Evolutionary conservation across 139 green algal genomes (phyloP), one percentile per base, ranked within the genome.

Genomic region (Picochlorum costavermella): DNA sequence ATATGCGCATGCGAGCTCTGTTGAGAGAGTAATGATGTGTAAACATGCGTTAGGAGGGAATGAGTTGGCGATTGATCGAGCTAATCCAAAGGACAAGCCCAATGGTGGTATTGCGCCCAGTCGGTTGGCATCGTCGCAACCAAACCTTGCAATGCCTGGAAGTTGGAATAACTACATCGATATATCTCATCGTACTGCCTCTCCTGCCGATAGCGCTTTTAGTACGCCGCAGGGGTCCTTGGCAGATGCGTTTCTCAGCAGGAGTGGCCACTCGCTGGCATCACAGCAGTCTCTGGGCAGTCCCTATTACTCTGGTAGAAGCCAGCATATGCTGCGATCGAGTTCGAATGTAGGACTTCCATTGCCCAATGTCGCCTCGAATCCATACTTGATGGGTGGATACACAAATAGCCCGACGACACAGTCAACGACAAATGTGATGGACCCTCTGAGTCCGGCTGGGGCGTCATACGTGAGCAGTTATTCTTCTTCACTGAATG

Each of bases 11-110:
- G 64, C 82, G 3, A 81, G 90, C 37, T 82, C 81, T 3, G 83
- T 89, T 29, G 88, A 90, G 65, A 76, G 79, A 43, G 65, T 80
- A 9, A 68, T 70, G 66, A 37, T 60, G 5, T 40, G 13, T 14
- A 50, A 60, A 12, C 77, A 82, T 44, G 71, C 64, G 56, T 72
- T 95, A 50, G 81, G 86, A 46, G 88, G 85, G 25, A 81, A 90
- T 48, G 88, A 95, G 67, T 78, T 95, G 17, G 87, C 87, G 16
- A 87, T 95, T 16, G 87, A 95, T 74, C 60, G 84, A 13, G 88
- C 88, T 4, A 93, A 84, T 0, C 88, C 88, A 29, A 95, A 95
- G 72, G 88, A 90, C 4, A 51, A 33, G 44, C 26, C 50, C 14
- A 16, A 40, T 2, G 28, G 13, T 23, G 28, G 67, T 26, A 44